Evolutionary conservation across 1,139 yeast species (phyloP).

Genomic region (Scheffersomyces stambukii): DNA sequence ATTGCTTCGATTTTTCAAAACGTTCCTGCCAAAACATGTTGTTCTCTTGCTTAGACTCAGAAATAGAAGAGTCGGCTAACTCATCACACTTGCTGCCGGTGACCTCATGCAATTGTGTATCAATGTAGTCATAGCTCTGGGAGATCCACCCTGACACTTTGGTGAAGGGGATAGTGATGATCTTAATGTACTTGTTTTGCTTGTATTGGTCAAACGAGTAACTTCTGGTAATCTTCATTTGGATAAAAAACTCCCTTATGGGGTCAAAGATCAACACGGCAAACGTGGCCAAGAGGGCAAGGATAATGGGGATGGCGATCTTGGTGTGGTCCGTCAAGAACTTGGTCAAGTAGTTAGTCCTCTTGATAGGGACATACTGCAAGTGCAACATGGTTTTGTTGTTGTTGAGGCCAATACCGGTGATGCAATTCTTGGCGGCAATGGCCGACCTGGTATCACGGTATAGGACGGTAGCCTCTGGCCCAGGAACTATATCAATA

Average conservation of each 20-base stretch:
- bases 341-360: slow-evolving; percentile 50
- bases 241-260: slow-evolving; percentile 75
- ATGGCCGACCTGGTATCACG: slow-evolving; percentile 67
- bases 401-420: slow-evolving; percentile 61
- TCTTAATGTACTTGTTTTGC: slow-evolving; percentile 26
- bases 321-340: slow-evolving; percentile 73
- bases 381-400: slow-evolving; percentile 62
- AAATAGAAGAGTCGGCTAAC: slow-evolving; percentile 5
- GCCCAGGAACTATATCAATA: slow-evolving; percentile 59
- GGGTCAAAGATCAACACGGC: slow-evolving; percentile 93
- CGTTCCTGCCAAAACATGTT: slow-evolving; percentile 68
- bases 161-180: slow-evolving; percentile 24
- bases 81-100: slow-evolving; percentile 14
- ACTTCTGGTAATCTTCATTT: slow-evolving; percentile 55
- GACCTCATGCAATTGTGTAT: slow-evolving; percentile 17
- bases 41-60: slow-evolving; percentile 13
- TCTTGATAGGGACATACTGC: slow-evolving; percentile 57
- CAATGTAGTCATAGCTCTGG: slow-evolving; percentile 25
- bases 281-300: slow-evolving; percentile 54
- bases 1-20: slow-evolving; percentile 58
- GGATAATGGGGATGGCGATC: slow-evolving; percentile 60
- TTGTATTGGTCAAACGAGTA: slow-evolving; percentile 29
- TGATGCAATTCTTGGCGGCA: slow-evolving; percentile 85
- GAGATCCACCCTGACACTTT: slow-evolving; percentile 22
- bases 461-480: no score